Base-by-base conservation (phyloP, 495 filamentous ascomycete species). In the Lasiosphaeria ovina region DNA sequence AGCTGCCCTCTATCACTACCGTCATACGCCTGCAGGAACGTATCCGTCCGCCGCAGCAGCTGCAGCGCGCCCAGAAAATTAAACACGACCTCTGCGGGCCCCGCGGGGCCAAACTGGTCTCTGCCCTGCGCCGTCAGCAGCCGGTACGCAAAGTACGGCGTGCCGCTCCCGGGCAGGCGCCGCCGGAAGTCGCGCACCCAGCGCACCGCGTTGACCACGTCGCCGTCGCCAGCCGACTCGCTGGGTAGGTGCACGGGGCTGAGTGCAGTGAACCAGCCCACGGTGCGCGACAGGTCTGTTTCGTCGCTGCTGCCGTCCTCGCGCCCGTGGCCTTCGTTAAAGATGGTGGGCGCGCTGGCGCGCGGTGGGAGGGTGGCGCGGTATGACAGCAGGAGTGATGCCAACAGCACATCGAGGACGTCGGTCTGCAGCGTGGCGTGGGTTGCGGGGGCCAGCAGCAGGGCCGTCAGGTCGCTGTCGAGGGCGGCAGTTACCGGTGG, bases 11-110 rank as follows among this genome's bases (percentile, higher is more conserved):
- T 53, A 17, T 35, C 61, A 33, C 31, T 54, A 8, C n/a, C 35
- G 24, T 61, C 82, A 70, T 44, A 72, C 2, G 80, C 75, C 17
- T 78, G 75, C 49, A 87, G 80, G 2, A 85, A 66, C 17, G 78
- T 77, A 55, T 81, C 82, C 6, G 76, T 63, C 50, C 80, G 70
- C 65, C 79, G 80, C 0, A 79, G 65, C 32, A 78, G 72, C 51
- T 81, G 75, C 56, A 73, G 69, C 34, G 72, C 67, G 3, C 80
- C 81, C 8, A 75, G 59, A 54, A 81, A 87, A 63, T 87, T 87
- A 74, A 87, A 86, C 0, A 74, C 76, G 24, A 87, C 79, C 61
- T 87, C 85, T 62, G 87, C 80, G 6, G 82, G 83, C 66, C 75
- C 76, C 9, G 74, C 76, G 14, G 76, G 69, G 7, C 53, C 59